Evolutionary conservation across 352 stramenopile genomes (phyloP), one percentile per base, ranked within the genome.

Genomic region (Phytophthora hibernalis): DNA sequence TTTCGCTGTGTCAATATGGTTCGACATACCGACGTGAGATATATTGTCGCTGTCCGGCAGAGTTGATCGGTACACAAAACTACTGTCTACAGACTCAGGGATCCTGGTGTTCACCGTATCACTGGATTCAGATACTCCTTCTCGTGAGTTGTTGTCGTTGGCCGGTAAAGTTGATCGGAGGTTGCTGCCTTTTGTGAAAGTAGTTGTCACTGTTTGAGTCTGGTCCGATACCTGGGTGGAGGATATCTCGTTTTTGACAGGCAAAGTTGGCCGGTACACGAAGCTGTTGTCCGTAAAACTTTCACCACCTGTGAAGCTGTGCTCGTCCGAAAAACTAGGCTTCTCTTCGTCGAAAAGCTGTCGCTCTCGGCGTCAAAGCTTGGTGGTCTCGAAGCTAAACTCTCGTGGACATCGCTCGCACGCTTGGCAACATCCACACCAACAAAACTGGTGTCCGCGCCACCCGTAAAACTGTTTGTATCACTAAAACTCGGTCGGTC

Each of bases 211-310:
- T 40, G 38, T 21, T 5, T 15, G 35, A 40, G 48, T 52, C 8
- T 56, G 28, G 18, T 21, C 26, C 18, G 35, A 45, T 4, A 57
- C 45, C 20, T 43, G 13, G 16, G 35, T 20, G 4, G 35, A 31
- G 38, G n/a, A 38, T 21, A 9, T 26, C 13, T 51, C 38, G 16
- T 70, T 40, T 40, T 40, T 21, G 16, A 48, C 40, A 11, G 42
- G 56, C 18, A 69, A 37, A 18, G 35, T 73, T 9, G 52, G 52
- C 31, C 59, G 33, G n/a, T 71, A 68, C 55, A 70, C 55, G 20
- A 75, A 75, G 51, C 67, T 75, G 30, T 54, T 63, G 21, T 74
- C 67, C 13, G 47, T 45, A 31, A 74, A 70, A 54, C 67, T 75
- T 4, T 66, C 53, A 1, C 21, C 59, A 9, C 48, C 57, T 24